phyloP scores from a whole-genome alignment of 2,329 filamentous ascomycete species.

The Pseudofabraea citricarpa region DNA sequence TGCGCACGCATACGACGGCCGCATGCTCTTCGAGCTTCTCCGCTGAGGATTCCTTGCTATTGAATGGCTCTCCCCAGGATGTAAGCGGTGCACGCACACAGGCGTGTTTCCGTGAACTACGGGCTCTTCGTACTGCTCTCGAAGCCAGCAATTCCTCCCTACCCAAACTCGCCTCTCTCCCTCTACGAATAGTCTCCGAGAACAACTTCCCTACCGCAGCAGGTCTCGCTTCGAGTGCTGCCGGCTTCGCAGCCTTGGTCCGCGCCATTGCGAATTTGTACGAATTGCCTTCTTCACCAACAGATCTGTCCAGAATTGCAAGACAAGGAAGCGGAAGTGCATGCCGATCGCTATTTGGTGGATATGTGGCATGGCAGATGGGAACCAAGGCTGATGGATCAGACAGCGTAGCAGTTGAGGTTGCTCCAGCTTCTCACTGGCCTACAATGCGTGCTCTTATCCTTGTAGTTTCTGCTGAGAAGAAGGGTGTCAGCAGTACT shows the following conservation, averaged over 20 bases:
- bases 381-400: slow-evolving; percentile 71
- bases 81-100: slow-evolving; percentile 87
- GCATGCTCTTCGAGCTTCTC: slow-evolving; percentile 75
- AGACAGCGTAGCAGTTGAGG: slow-evolving; percentile 83
- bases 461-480: slow-evolving; percentile 85
- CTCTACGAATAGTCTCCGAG: slow-evolving; percentile 84
- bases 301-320: slow-evolving; percentile 82
- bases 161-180: slow-evolving; percentile 73
- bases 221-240: slow-evolving; percentile 71
- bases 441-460: slow-evolving; percentile 90
- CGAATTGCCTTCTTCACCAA: slow-evolving; percentile 72
- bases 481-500: slow-evolving; percentile 92
- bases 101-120: slow-evolving; percentile 85
- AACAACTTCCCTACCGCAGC: slow-evolving; percentile 99
- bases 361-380: slow-evolving; percentile 92
- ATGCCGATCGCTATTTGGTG: slow-evolving; percentile 88
- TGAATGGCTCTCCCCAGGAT: slow-evolving; percentile 81
- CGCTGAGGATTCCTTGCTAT: slow-evolving; percentile 65
- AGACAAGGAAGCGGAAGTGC: slow-evolving; percentile 93
- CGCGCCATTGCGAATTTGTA: slow-evolving; percentile 91
- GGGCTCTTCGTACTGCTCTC: slow-evolving; percentile 68
- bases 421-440: slow-evolving; percentile 88
- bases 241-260: slow-evolving; percentile 67
- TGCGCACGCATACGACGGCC: slow-evolving; percentile 93
- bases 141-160: slow-evolving; percentile 68